These are phyloP conservation scores for Diaporthe amygdali DNA, from an alignment of 2,329 filamentous ascomycete species.

Conservation along the genomic window DNA sequence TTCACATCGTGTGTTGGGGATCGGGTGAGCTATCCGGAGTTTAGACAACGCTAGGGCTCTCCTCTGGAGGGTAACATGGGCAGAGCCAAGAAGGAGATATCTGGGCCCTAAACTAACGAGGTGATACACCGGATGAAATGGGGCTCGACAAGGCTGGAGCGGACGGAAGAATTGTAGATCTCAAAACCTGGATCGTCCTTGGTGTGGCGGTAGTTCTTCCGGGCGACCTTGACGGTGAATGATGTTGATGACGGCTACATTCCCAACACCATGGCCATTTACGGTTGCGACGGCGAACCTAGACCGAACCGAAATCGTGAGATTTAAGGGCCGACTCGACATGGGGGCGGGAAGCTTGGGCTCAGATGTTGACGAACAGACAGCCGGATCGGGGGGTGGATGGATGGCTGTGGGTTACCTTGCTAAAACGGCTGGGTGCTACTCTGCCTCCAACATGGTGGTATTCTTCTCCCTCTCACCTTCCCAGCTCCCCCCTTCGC, in stretches of 20 bases:
- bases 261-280: background rate
- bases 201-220: background rate
- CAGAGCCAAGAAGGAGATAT: background rate
- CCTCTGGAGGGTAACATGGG: background rate
- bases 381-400: background rate
- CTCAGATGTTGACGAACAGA: background rate
- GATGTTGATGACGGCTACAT: slow-evolving; percentile 3
- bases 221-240: background rate
- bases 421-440: slow-evolving; percentile 9
- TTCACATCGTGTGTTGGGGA: no score
- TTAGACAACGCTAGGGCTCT: background rate
- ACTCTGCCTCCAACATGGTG: background rate
- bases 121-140: background rate
- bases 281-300: background rate
- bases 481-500: background rate
- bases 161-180: background rate
- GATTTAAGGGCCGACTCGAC: background rate
- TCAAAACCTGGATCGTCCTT: background rate
- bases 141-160: background rate
- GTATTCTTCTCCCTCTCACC: background rate
- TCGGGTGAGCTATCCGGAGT: background rate
- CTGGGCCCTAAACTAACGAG: background rate
- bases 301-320: background rate
- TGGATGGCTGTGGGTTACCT: background rate
- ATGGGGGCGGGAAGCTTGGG: background rate